Percentiles rank a stretch among this genome's conserved stretches.
phyloP scores from a whole-genome alignment of 2,329 filamentous ascomycete species.

The Aspergillus pseudoterreus region DNA sequence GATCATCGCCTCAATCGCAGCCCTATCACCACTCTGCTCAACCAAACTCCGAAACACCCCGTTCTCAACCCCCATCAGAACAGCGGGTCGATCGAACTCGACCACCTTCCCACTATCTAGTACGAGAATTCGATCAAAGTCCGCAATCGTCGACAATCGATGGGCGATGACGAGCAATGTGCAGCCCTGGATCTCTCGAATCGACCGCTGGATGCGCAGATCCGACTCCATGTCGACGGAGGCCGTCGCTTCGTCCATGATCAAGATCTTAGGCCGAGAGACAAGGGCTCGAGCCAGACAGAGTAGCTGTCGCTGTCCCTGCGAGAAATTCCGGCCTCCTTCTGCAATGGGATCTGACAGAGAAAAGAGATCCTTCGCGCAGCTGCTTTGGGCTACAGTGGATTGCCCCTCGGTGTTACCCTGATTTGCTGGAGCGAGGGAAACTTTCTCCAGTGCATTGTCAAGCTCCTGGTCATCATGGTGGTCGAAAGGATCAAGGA shows the following conservation, averaged over 20 bases:
- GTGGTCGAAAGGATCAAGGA: slow-evolving; percentile 71
- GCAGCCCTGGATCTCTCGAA: slow-evolving; percentile 63
- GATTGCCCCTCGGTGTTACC: slow-evolving; percentile 41
- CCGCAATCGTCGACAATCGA: slow-evolving; percentile 68
- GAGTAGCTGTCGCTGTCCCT: slow-evolving; percentile 72
- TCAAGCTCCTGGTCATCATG: slow-evolving; percentile 65
- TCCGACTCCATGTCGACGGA: slow-evolving; percentile 76
- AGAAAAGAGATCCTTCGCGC: neutral
- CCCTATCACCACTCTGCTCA: slow-evolving; percentile 26
- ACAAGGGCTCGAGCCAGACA: slow-evolving; percentile 72
- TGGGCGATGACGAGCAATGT: slow-evolving; percentile 73
- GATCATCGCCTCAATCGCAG: slow-evolving; percentile 3
- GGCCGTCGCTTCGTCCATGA: slow-evolving; percentile 73
- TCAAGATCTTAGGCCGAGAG: slow-evolving; percentile 68
- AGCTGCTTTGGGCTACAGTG: neutral
- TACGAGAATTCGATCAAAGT: slow-evolving; percentile 55
- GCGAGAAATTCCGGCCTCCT: slow-evolving; percentile 69
- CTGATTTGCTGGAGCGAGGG: slow-evolving; percentile 6
- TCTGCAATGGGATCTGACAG: slow-evolving; percentile 58
- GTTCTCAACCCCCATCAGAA: slow-evolving; percentile 53
- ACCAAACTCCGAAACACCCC: slow-evolving; percentile 59
- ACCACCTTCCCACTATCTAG: slow-evolving; percentile 1
- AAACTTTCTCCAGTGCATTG: slow-evolving; percentile 63
- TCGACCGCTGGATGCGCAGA: slow-evolving; percentile 66
- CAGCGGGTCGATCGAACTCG: slow-evolving; percentile 60